phyloP scores from a whole-genome alignment of 352 stramenopile genomes.

The Globisporangium heterothallicum region DNA sequence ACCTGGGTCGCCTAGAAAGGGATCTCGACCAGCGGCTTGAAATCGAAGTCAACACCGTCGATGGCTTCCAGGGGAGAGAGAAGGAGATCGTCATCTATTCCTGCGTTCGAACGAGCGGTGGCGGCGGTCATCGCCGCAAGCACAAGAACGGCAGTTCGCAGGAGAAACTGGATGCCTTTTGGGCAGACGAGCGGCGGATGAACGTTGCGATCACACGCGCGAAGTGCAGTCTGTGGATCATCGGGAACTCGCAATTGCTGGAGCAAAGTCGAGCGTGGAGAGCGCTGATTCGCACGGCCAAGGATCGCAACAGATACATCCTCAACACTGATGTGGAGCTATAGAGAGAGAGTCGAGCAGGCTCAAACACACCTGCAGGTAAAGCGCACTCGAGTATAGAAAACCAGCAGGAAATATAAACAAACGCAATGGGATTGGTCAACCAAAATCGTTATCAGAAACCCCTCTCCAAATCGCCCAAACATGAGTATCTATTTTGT shows the following conservation, averaged over 20 bases:
- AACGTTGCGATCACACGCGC: conserved; percentile 98
- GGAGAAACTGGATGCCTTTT: conserved; percentile 78
- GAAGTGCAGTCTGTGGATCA: conserved; percentile 91
- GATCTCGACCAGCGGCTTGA: conserved; percentile 38
- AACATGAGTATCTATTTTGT: conserved; percentile 7
- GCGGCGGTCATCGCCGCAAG: conserved; percentile 37
- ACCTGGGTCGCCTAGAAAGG: conserved; percentile 58
- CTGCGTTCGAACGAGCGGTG: conserved; percentile 92
- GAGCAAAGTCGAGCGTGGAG: conserved; percentile 64
- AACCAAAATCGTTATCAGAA: background rate
- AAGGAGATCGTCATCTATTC: conserved; percentile 98
- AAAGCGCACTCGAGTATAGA: background rate
- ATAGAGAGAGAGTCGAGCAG: conserved; percentile 5
- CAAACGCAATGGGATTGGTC: background rate
- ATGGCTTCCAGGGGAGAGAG: conserved; percentile 97
- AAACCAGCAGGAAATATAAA: background rate
- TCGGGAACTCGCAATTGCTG: conserved; percentile 69
- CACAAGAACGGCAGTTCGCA: conserved; percentile 18
- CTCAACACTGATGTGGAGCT: conserved; percentile 18
- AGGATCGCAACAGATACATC: conserved; percentile 45
- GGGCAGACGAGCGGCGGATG: conserved; percentile 96
- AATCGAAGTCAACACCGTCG: conserved; percentile 93
- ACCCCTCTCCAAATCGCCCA: background rate
- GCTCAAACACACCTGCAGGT: background rate
- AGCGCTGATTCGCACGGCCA: conserved; percentile 60